phyloP scores from a whole-genome alignment of 2,329 filamentous ascomycete genomes.

The Arthrobotrys musiformis region DNA sequence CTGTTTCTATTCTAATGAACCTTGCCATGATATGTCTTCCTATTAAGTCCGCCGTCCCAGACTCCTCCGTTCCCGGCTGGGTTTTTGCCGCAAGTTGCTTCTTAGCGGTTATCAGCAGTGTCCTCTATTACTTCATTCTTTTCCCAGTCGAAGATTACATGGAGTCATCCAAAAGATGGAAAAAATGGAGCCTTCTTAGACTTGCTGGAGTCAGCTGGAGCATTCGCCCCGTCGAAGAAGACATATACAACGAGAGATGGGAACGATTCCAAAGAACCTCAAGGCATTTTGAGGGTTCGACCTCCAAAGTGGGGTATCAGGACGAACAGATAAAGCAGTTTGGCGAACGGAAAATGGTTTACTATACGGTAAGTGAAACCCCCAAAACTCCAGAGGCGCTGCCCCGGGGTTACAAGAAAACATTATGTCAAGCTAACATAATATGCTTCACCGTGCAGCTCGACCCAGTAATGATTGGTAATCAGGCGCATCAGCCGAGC shows the following conservation, averaged over 20 bases:
- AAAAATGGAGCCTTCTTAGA: constrained; percentile 33
- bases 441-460: constrained; percentile 21
- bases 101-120: constrained; percentile 9
- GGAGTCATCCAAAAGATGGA: constrained; percentile 15
- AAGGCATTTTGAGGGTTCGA: constrained; percentile 27
- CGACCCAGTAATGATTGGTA: constrained; percentile 28
- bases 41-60: constrained; percentile 30
- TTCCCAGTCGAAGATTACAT: constrained; percentile 44
- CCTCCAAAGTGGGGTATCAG: constrained; percentile 37
- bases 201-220: constrained; percentile 43
- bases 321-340: constrained; percentile 42
- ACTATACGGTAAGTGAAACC: constrained; percentile 36
- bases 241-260: constrained; percentile 37
- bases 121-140: constrained; percentile 32
- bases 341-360: constrained; percentile 48
- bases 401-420: background rate
- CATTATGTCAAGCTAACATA: constrained; percentile 27
- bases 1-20: constrained; percentile 37
- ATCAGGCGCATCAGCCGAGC: constrained; percentile 22
- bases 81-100: constrained; percentile 38
- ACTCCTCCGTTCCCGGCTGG: constrained; percentile 42
- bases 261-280: constrained; percentile 42
- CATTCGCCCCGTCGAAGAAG: constrained; percentile 25
- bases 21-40: constrained; percentile 43
- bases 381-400: background rate